Conservation (phyloP, 768 basidiomycete species). For the Polyporus arcularius region DNA sequence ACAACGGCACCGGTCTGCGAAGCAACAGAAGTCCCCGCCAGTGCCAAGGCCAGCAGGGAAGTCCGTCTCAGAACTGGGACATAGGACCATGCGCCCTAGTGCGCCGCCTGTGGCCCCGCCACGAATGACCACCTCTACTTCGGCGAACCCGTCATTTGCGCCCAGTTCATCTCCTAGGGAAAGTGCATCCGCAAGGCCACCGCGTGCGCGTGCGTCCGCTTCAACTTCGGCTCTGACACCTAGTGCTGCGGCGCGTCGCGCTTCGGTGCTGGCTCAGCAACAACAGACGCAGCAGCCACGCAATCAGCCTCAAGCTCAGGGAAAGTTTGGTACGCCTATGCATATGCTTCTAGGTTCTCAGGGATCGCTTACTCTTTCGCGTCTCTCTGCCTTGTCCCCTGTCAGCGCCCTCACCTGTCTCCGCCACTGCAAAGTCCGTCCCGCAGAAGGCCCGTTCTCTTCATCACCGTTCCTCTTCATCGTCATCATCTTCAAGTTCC, state of each 20-base stretch:
- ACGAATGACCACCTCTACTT: constrained; percentile 20
- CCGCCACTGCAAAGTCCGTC: neutral
- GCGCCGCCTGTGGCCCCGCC: constrained; percentile 12
- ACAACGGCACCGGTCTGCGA: constrained; percentile 36
- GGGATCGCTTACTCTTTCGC: neutral
- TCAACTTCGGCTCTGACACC: constrained; percentile 62
- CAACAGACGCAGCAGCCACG: neutral
- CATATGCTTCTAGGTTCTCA: neutral
- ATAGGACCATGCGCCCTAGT: constrained; percentile 12
- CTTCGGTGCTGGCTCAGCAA: constrained; percentile 34
- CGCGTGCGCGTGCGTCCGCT: constrained; percentile 55
- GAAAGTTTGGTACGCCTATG: neutral
- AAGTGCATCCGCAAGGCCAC: constrained; percentile 30
- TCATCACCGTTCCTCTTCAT: constrained; percentile 1
- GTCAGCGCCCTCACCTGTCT: neutral
- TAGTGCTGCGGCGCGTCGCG: constrained; percentile 51
- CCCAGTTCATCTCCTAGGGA: constrained; percentile 4
- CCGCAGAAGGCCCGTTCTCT: constrained; percentile 7
- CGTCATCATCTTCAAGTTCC: constrained; percentile 24
- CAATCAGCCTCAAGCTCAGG: constrained; percentile 1
- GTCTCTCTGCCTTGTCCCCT: neutral
- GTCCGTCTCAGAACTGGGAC: constrained; percentile 31
- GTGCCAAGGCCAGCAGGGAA: constrained; percentile 15
- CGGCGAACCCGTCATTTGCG: constrained; percentile 6
- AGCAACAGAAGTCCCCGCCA: constrained; percentile 17